Evolutionary conservation across 371 early-diverging fungal species (phyloP), one percentile per base, ranked within the genome.

Genomic region (Umbelopsis sp.): DNA sequence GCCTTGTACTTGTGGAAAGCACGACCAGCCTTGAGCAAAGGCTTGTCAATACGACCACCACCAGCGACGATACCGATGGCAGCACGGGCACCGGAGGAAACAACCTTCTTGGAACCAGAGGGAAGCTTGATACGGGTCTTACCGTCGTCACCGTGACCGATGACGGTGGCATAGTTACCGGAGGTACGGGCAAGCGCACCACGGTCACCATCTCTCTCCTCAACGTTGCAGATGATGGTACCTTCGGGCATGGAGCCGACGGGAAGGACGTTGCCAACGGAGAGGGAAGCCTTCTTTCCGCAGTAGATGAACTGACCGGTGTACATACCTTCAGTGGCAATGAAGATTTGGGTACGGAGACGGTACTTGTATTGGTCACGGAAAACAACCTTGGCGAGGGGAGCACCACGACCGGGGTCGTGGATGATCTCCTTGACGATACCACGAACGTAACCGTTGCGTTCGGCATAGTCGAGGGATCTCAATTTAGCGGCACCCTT

Each of bases 11-110:
- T 96, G 93, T 96, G 97, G 92, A 92, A 95, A 69, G 99, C 99
- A 87, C 97, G 95, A 86, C 99, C 98, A 73, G 99, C 99, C 94
- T 99, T 99, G 79, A 99, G 93, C 78, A 99, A 84, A 76, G 99
- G 99, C 93, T 99, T 99, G 87, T 99, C 99, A 74, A 96, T 96
- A 89, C 98, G 95, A 81, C 99, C 99, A 89, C 99, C 99, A 81
- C 98, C 98, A 78, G 99, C 98, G 87, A 98, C 94, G 75, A 99
- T 92, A 86, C 99, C 99, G 72, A 99, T 86, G 80, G 96, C 92
- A 70, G 97, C 99, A 88, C 99, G 98, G 86, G 96, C 91, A 69
- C 80, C 88, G 63, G 93, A 92, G 82, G 89, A 86, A 72, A 99
- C 77, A 76, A 92, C 90, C 91, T 96, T 98, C 94, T 99, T 99